Evolutionary conservation across 2,329 filamentous ascomycete genomes (phyloP).

Genomic region (Tothia fuscella): DNA sequence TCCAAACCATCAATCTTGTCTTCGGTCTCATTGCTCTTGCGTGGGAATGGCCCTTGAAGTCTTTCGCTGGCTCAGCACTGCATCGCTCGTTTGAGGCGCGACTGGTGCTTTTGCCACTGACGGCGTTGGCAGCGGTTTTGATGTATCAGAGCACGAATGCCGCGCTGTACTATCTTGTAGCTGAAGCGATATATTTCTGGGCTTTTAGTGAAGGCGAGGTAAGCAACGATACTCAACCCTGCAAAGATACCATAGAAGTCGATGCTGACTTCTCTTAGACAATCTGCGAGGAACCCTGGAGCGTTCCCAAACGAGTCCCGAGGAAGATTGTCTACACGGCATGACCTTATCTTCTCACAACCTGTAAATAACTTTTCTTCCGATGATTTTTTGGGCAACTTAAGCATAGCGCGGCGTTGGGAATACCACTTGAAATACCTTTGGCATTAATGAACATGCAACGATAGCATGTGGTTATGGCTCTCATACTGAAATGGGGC

Average conservation of each 20-base stretch:
- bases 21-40: constrained; percentile 67
- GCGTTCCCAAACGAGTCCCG: not conserved
- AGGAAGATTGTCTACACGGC: too few species aligned
- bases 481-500: too few species aligned
- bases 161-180: constrained; percentile 82
- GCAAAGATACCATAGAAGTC: not conserved
- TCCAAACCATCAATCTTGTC: constrained; percentile 83
- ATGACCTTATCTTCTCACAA: too few species aligned
- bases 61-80: constrained; percentile 62
- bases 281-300: constrained; percentile 4
- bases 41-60: constrained; percentile 81
- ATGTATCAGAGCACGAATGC: constrained; percentile 90
- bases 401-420: too few species aligned
- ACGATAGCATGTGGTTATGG: too few species aligned
- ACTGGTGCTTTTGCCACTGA: constrained; percentile 70
- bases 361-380: too few species aligned
- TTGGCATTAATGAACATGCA: too few species aligned
- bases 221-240: too few species aligned
- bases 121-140: constrained; percentile 59
- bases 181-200: constrained; percentile 85
- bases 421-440: too few species aligned
- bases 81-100: constrained; percentile 84
- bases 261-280: not conserved
- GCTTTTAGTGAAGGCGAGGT: constrained; percentile 96
- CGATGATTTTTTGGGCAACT: too few species aligned